These are phyloP conservation scores for Adenanthera pavonina DNA, from an alignment of 306 rosid species.

Conservation along the genomic window DNA sequence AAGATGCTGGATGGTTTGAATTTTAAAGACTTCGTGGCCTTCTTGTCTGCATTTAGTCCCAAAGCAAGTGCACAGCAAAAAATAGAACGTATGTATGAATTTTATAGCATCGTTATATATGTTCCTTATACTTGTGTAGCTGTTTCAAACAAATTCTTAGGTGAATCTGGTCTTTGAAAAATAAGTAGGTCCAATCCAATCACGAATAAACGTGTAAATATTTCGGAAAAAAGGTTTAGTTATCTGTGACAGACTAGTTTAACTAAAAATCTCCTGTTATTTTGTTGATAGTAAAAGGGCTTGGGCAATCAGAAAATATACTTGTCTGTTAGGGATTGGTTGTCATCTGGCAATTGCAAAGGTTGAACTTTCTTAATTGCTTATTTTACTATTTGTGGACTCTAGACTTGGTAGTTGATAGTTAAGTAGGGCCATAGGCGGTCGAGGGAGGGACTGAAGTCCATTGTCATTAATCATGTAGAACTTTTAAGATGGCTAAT, in stretches of 20 bases:
- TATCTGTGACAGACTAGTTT: neutral
- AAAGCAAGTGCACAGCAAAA: slow-evolving; percentile 70
- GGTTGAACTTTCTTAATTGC: neutral
- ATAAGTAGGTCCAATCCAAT: neutral
- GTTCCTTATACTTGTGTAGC: neutral
- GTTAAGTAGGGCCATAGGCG: neutral
- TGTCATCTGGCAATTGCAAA: neutral
- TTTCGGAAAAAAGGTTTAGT: neutral
- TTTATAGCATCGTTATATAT: neutral
- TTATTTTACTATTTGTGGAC: neutral
- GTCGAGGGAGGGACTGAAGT: neutral
- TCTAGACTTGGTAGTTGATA: neutral
- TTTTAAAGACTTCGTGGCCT: slow-evolving; percentile 88
- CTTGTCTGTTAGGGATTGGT: neutral
- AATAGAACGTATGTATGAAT: slow-evolving; percentile 63
- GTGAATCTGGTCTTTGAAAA: neutral
- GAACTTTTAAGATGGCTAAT: neutral
- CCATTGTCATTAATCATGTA: neutral
- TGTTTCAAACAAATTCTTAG: neutral
- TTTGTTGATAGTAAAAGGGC: neutral
- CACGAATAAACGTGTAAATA: neutral
- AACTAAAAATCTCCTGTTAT: neutral
- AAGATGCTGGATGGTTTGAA: slow-evolving; percentile 91
- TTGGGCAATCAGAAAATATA: neutral
- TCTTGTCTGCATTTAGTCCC: slow-evolving; percentile 89